Percentiles rank a stretch among this genome's conserved stretches.
Conservation (phyloP, 2,329 filamentous ascomycete species). For the Coniochaeta sp. region DNA sequence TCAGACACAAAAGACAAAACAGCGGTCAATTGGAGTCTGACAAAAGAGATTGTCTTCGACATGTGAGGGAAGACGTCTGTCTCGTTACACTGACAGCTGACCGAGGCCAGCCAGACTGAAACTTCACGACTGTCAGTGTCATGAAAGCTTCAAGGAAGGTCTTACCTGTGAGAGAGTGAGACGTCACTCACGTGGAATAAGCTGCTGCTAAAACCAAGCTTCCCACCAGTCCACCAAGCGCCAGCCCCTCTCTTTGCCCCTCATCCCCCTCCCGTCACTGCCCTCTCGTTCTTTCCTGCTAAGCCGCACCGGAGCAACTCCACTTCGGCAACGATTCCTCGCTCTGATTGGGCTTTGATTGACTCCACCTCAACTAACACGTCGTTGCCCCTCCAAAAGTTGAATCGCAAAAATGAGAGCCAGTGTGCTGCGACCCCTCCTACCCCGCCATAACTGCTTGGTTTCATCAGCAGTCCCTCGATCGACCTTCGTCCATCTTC, state of each 20-base stretch:
- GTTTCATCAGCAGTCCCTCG: slow-evolving; percentile 24
- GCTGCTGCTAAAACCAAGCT: not conserved
- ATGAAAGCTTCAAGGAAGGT: no score
- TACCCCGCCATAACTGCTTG: slow-evolving; percentile 27
- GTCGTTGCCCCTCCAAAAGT: slow-evolving; percentile 16
- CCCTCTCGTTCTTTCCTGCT: slow-evolving; percentile 4
- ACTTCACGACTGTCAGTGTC: no score
- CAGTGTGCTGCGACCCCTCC: slow-evolving; percentile 30
- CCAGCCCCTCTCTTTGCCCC: not conserved
- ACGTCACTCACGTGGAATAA: not conserved
- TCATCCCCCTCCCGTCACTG: slow-evolving; percentile 3
- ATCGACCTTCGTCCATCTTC: slow-evolving; percentile 22
- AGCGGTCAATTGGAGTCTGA: no score
- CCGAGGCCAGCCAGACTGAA: no score
- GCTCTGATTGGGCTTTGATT: slow-evolving; percentile 18
- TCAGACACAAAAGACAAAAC: not conserved
- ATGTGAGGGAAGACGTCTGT: no score
- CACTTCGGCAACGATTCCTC: not conserved
- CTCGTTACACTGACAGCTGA: no score
- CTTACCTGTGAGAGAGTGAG: no score
- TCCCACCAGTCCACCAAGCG: not conserved
- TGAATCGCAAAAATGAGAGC: slow-evolving; percentile 19
- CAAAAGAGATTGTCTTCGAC: no score
- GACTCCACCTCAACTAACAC: slow-evolving; percentile 7
- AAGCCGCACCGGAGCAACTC: slow-evolving; percentile 2